Percentiles rank a stretch among this genome's conserved stretches.
Evolutionary conservation across 495 filamentous ascomycete genomes (phyloP).

Genomic region (Rostrohypoxylon terebratum): DNA sequence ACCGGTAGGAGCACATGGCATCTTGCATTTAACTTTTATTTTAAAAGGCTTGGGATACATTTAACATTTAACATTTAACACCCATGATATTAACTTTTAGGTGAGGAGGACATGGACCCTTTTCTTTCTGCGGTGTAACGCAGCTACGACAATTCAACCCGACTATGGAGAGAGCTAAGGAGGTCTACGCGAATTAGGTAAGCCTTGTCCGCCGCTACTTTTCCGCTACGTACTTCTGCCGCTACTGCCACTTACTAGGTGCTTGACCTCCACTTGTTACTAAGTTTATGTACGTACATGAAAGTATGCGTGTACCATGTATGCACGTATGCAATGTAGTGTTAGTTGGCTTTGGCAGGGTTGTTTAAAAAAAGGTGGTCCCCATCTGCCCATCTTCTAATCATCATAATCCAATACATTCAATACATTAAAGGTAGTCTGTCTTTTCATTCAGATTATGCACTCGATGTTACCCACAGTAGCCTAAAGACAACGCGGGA

Average conservation of each 20-base stretch:
- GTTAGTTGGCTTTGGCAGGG: conserved; percentile 5
- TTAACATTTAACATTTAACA: too few species aligned
- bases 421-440: conserved; percentile 10
- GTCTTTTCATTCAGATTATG: conserved; percentile 28
- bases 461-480: conserved; percentile 32
- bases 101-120: conserved; percentile 25
- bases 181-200: conserved; percentile 24
- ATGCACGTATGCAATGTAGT: conserved; percentile 13
- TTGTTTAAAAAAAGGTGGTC: neutral
- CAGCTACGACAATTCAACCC: conserved; percentile 35
- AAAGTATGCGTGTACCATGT: conserved; percentile 8
- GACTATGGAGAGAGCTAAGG: conserved; percentile 14
- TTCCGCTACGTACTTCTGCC: too few species aligned
- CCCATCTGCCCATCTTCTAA: conserved; percentile 20
- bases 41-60: conserved; percentile 22
- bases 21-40: conserved; percentile 13
- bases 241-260: too few species aligned
- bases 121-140: conserved; percentile 41
- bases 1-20: conserved; percentile 5
- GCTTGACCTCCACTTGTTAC: neutral
- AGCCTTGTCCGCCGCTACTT: conserved; percentile 9
- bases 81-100: conserved; percentile 15
- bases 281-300: conserved; percentile 12
- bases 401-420: conserved; percentile 29
- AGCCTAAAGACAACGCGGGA: conserved; percentile 41